Base-by-base conservation (phyloP, 306 rosid species). In the Prunus kanzakura region DNA sequence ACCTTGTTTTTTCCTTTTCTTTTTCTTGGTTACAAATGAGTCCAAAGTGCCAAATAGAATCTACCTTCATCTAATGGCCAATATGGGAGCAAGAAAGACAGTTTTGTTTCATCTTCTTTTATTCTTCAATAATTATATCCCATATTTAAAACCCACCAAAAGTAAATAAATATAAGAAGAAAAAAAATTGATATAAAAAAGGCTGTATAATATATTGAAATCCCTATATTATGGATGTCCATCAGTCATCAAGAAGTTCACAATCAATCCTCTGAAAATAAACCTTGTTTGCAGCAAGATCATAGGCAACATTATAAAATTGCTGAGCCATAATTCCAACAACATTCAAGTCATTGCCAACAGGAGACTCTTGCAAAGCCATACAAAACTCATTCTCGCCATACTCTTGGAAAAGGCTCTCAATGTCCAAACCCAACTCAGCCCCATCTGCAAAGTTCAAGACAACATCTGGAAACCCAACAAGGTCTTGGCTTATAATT, bases 191-290 rank as follows among this genome's bases (percentile, higher is more conserved):
- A 35, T 35, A 0, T 35, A 35, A 38, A 6, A 38, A 38, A 38
- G 43, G 43, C 43, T 1, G 2, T 38, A 38, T 38, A 38, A 38
- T 38, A 38, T 38, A 38, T 38, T 38, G 43, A 38, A 38, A 7
- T 38, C 56, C 20, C 4, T 18, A 16, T n/a, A 18, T n/a, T 18
- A 56, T 20, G 23, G 23, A 56, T 9, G 13, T 18, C 16, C 23
- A 58, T 58, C 14, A 25, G 10, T 70, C 49, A 22, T 60, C 56
- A 52, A 84, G 78, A 62, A 87, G 88, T 52, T 47, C 45, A 79
- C 88, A 84, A 19, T 87, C 85, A 70, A 84, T 84, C 41, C 81
- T 58, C 64, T 84, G 86, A 23, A 87, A 74, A 58, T 80, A 84
- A 66, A 84, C 51, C 9, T n/a, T 3, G 9, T 49, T 7, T 47